Evolutionary conservation across 2,329 filamentous ascomycete species (phyloP).

Genomic region (Colletotrichum sp.): DNA sequence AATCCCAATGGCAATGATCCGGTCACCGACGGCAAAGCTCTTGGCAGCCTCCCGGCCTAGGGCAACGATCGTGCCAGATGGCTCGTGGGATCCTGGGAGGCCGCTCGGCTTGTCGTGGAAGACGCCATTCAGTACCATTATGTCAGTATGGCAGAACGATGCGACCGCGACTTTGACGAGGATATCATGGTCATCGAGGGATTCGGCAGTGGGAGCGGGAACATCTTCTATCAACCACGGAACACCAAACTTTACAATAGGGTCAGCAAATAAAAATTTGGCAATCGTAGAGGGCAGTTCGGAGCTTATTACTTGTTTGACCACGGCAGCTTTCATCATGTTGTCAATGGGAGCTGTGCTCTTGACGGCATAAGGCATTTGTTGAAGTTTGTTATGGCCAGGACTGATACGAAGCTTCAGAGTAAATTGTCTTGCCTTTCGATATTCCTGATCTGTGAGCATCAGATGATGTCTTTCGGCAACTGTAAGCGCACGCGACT

Average conservation of each 20-base stretch:
- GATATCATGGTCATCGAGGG: slow-evolving; percentile 55
- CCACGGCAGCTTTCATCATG: not conserved
- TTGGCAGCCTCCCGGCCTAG: slow-evolving; percentile 42
- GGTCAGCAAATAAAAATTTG: not conserved
- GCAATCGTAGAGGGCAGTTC: not conserved
- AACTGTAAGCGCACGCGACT: not conserved
- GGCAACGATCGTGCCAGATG: slow-evolving; percentile 57
- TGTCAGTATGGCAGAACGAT: slow-evolving; percentile 67
- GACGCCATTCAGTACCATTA: slow-evolving; percentile 56
- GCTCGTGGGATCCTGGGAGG: slow-evolving; percentile 61
- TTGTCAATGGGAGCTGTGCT: not conserved
- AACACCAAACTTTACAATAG: not conserved
- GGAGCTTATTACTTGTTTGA: not conserved
- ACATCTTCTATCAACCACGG: not conserved
- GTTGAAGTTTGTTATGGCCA: not conserved
- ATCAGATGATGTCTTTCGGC: not conserved
- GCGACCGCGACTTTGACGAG: slow-evolving; percentile 65
- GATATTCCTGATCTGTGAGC: accelerated
- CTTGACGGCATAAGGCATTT: accelerated
- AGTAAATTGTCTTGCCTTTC: not conserved
- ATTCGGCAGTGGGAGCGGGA: not conserved
- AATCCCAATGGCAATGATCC: slow-evolving; percentile 61
- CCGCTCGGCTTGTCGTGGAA: slow-evolving; percentile 52
- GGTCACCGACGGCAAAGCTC: slow-evolving; percentile 52
- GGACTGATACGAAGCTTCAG: not conserved